phyloP scores from a whole-genome alignment of 176 grass and related monocot genomes.

The Bromus sterilis region DNA sequence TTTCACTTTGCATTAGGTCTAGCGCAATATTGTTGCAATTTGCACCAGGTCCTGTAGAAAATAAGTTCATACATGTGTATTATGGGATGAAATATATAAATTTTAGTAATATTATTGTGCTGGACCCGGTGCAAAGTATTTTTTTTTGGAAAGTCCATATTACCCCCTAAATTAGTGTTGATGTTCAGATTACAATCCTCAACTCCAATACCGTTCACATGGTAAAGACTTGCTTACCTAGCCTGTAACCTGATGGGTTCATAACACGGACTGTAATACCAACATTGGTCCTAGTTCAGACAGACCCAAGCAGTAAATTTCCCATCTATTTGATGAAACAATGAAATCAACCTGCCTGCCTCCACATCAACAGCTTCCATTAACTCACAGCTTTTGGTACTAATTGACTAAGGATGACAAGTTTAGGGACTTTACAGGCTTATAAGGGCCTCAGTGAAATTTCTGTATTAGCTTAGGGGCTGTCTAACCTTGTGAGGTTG shows the following conservation, averaged over 20 bases:
- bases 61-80: neutral
- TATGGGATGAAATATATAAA: neutral
- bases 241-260: too few relatives aligned
- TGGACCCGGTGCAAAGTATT: neutral
- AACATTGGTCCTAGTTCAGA: too few relatives aligned
- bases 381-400: neutral
- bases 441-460: neutral
- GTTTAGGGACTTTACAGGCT: neutral
- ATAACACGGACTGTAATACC: too few relatives aligned
- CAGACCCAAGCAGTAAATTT: too few relatives aligned
- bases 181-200: too few relatives aligned
- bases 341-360: neutral
- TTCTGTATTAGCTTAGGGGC: neutral
- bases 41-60: neutral
- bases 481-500: neutral
- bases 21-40: neutral
- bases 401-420: neutral
- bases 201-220: too few relatives aligned
- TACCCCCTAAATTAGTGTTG: too few relatives aligned
- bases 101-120: neutral
- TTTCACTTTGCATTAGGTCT: neutral
- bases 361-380: neutral
- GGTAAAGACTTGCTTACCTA: too few relatives aligned
- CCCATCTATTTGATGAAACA: neutral
- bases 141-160: too few relatives aligned